Evolutionary conservation across 1,139 yeast species (phyloP).

Genomic region (Debaryomyces psychrophilus): DNA sequence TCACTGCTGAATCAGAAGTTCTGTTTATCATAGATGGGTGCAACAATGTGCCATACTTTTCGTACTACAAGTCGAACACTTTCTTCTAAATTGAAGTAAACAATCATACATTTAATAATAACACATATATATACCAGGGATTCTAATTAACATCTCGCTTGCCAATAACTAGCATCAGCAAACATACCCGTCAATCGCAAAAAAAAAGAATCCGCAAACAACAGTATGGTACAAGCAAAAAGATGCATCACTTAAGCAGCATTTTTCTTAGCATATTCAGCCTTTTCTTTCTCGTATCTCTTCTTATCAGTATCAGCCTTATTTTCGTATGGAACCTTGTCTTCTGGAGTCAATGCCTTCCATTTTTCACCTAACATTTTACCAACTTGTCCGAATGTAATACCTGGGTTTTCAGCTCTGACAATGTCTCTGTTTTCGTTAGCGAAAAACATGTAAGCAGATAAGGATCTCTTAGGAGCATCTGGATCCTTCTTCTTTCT

Average conservation of each 20-base stretch:
- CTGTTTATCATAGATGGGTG: background rate
- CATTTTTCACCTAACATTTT: conserved; percentile 92
- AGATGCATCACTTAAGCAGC: conserved; percentile 12
- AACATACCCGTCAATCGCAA: background rate
- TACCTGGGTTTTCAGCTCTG: conserved; percentile 93
- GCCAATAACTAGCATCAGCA: conserved; percentile 1
- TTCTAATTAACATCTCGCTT: background rate
- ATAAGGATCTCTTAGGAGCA: conserved; percentile 97
- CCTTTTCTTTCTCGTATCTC: conserved; percentile 96
- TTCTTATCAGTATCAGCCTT: conserved; percentile 96
- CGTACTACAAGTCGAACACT: background rate
- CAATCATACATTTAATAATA: conserved; percentile 8
- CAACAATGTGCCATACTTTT: background rate
- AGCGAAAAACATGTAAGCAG: conserved; percentile 99
- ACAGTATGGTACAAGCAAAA: conserved; percentile 12
- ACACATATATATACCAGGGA: conserved; percentile 8
- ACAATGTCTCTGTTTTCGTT: conserved; percentile 95
- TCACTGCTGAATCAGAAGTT: background rate
- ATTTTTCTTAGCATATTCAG: conserved; percentile 67
- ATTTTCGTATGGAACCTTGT: conserved; percentile 84
- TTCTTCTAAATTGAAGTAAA: background rate
- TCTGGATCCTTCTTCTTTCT: conserved; percentile 83
- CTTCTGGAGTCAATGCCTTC: conserved; percentile 84
- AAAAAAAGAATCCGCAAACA: conserved; percentile 1
- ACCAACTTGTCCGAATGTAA: conserved; percentile 90